Evolutionary conservation across 2,329 filamentous ascomycete species (phyloP), one percentile per base, ranked within the genome.

Genomic region (Dactylonectria estremocensis): DNA sequence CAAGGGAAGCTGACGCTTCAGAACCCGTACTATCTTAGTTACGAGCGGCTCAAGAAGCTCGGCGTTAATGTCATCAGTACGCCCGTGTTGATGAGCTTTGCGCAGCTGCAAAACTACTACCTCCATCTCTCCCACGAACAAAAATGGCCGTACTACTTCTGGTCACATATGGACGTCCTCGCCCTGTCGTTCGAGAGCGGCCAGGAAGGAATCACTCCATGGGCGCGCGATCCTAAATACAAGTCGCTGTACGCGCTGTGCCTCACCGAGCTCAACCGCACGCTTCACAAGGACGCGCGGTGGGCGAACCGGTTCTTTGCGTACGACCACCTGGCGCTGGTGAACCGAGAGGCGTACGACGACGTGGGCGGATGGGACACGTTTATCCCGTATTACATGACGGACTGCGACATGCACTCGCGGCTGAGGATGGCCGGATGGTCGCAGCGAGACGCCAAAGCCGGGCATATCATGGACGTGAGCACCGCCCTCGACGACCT

Each of bases 251-350:
- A 85, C 73, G 78, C 80, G 56, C 77, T 83, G 4, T 79, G 79
- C 14, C 75, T 84, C 5, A 69, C 78, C 49, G 79, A 80, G 59
- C 77, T 84, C 1, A 77, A 77, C 43, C 68, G 74, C 10, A 78
- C 80, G 10, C 61, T 79, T 1, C 63, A 67, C 63, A 67, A 73
- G 1, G 78, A 80, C 35, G 74, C 80, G 9, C 76, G 79, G 58
- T 90, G 88, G 88, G 87, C 80, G 0, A 77, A 84, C 57, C 82
- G 83, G n/a, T 88, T 88, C 77, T 90, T 89, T 75, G 82, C 86
- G 13, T 90, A 89, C 77, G 88, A 90, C 74, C 85, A 87, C 69
- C 80, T 91, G 14, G 16, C 48, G 8, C 8, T 31, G 24, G 7
- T 18, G 48, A n/a, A 33, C 24, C 24, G 16, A 24, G 40, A 52